Base-by-base conservation (phyloP, 202 grass and related monocot species). In the Zizania palustris region DNA sequence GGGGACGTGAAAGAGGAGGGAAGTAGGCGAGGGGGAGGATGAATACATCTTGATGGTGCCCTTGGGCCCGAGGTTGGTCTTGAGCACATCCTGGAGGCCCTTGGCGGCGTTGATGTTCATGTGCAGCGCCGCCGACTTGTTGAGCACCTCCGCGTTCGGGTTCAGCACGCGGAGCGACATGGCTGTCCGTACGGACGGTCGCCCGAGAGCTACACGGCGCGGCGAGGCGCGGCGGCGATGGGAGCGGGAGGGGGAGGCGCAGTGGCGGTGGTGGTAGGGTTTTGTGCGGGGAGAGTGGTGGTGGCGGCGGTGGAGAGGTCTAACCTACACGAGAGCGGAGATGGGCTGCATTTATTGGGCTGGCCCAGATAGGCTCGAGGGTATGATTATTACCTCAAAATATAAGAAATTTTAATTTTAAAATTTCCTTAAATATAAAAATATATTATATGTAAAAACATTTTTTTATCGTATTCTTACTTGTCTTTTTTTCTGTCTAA, bases 61-160 rank as follows among this genome's bases (percentile, higher is more conserved):
- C 71, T 94, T 98, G 80, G 91, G 85, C 2, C 95, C 95, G 74
- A 98, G 91, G 83, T 94, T 98, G 70, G 95, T 92, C 84, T 88
- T 90, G 85, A 98, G 89, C 71, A 98, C 95, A 9, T 98, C 91
- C 78, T 92, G 87, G 61, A 98, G 91, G 21, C 95, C 95, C 86
- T 90, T 98, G 73, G 87, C 95, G 74, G 95, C 91, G 87, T 90
- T 94, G 77, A 98, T 95, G 82, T 87, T 98, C 95, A 98, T 98
- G 80, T 92, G 87, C 45, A 98, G 89, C 67, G 95, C 95, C 71
- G 91, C 91, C 63, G 95, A 92, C 67, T 98, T 98, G 87, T 92
- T 98, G 54, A 98, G 91, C 81, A 98, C 91, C 89, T 98, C 89
- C 45, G 95, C 95, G n/a, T 98, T 92, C 13, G 89, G 91, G 75